These are phyloP conservation scores for Lojkania enalia DNA, from an alignment of 2,329 filamentous ascomycete genomes.

Conservation along the genomic window DNA sequence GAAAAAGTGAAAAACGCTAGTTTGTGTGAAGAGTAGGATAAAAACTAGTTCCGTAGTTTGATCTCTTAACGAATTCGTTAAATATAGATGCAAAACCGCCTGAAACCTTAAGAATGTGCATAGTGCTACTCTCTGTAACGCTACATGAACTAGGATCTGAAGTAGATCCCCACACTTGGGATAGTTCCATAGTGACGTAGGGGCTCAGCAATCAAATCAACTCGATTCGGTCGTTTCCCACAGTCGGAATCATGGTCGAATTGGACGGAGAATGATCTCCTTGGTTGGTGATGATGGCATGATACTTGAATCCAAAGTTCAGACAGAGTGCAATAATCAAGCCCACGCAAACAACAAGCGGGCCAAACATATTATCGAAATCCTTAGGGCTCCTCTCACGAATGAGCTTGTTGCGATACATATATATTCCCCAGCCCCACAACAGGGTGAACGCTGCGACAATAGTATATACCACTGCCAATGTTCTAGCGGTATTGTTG, in stretches of 20 bases:
- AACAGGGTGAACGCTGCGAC: slow-evolving; percentile 81
- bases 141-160: too few relatives aligned
- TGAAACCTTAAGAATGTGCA: too few relatives aligned
- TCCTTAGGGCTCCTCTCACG: slow-evolving; percentile 83
- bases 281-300: slow-evolving; percentile 14
- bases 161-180: too few relatives aligned
- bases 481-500: slow-evolving; percentile 72
- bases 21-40: too few relatives aligned
- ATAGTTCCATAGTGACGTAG: too few relatives aligned
- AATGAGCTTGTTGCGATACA: slow-evolving; percentile 76
- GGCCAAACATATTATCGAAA: slow-evolving; percentile 87
- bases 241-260: slow-evolving; percentile 3
- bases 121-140: too few relatives aligned
- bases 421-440: slow-evolving; percentile 88
- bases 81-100: too few relatives aligned
- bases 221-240: slow-evolving; percentile 13
- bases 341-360: slow-evolving; percentile 78
- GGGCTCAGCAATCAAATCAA: slow-evolving; percentile 14
- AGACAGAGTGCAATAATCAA: slow-evolving; percentile 76
- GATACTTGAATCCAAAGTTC: slow-evolving; percentile 80
- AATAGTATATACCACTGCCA: slow-evolving; percentile 81
- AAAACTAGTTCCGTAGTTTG: too few relatives aligned
- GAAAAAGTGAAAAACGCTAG: too few relatives aligned
- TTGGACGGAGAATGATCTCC: slow-evolving; percentile 6
- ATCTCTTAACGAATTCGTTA: too few relatives aligned